phyloP scores from a whole-genome alignment of 257 asterid species.

The Osmanthus fragrans region DNA sequence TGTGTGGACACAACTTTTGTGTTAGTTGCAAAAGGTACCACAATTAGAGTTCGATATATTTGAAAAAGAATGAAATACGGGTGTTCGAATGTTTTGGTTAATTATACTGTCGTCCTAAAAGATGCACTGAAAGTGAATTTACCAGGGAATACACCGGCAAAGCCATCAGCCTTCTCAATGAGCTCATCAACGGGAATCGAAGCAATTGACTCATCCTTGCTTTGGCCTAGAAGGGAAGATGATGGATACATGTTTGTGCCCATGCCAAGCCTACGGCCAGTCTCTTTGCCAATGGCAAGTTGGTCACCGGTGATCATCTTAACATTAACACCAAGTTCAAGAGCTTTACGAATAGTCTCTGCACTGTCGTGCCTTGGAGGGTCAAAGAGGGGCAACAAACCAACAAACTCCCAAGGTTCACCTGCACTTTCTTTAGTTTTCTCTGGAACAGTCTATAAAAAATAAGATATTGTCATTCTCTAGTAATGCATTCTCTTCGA shows the following conservation, averaged over 20 bases:
- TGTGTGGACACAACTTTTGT: slow-evolving; percentile 6
- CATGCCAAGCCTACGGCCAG: slow-evolving; percentile 86
- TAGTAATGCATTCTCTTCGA: background rate
- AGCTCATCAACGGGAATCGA: slow-evolving; percentile 64
- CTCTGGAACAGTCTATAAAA: slow-evolving; percentile 44
- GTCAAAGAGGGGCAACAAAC: slow-evolving; percentile 63
- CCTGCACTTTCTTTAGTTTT: slow-evolving; percentile 49
- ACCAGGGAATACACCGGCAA: slow-evolving; percentile 92
- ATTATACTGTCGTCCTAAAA: background rate
- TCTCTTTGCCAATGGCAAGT: slow-evolving; percentile 79
- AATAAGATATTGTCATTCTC: background rate
- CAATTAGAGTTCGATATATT: background rate
- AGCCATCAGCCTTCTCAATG: slow-evolving; percentile 83
- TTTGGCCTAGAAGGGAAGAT: slow-evolving; percentile 70
- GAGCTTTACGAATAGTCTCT: slow-evolving; percentile 65
- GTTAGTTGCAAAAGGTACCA: background rate
- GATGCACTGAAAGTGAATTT: background rate
- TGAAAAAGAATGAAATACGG: too few species aligned
- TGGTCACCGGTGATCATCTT: slow-evolving; percentile 89
- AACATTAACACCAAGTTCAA: slow-evolving; percentile 63
- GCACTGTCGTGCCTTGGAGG: slow-evolving; percentile 82
- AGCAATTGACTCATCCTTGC: slow-evolving; percentile 56
- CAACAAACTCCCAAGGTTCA: slow-evolving; percentile 64
- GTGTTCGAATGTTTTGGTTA: too few species aligned
- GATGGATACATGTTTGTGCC: slow-evolving; percentile 90